Evolutionary conservation across 2,329 filamentous ascomycete species (phyloP).

Genomic region (Penicillium sp.): DNA sequence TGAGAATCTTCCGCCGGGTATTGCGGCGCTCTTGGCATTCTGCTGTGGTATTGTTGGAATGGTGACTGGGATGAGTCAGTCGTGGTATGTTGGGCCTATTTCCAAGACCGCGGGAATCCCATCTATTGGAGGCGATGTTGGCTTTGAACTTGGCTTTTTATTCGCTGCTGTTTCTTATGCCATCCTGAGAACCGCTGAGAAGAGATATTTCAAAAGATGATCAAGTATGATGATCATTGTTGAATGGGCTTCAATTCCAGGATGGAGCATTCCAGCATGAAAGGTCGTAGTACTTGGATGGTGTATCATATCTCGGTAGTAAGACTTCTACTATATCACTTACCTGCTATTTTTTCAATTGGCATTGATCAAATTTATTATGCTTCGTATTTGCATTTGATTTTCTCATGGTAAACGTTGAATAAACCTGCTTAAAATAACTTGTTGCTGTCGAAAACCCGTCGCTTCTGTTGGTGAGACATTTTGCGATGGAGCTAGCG

Average conservation of each 20-base stretch:
- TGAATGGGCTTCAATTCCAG: not conserved
- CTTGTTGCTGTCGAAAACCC: too few relatives aligned
- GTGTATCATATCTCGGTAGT: too few relatives aligned
- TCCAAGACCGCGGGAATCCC: conserved; percentile 57
- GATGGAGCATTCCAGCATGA: not conserved
- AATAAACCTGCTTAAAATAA: too few relatives aligned
- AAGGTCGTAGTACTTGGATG: not conserved
- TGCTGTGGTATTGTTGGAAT: conserved; percentile 64
- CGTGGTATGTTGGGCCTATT: conserved; percentile 68
- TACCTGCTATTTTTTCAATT: too few relatives aligned
- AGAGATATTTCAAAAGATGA: conserved; percentile 38
- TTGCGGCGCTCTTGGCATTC: conserved; percentile 65
- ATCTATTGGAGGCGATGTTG: conserved; percentile 55
- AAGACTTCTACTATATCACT: too few relatives aligned
- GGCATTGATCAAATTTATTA: too few relatives aligned
- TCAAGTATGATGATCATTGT: not conserved
- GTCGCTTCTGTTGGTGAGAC: too few relatives aligned
- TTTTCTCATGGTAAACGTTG: too few relatives aligned
- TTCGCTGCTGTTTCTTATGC: conserved; percentile 58
- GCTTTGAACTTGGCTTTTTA: conserved; percentile 65
- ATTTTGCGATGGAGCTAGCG: too few relatives aligned
- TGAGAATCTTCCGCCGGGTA: conserved; percentile 59
- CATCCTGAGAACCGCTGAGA: conserved; percentile 50
- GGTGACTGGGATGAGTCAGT: conserved; percentile 68
- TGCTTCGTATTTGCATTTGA: too few relatives aligned